Conservation (phyloP, 2,329 filamentous ascomycete genomes). For the Waltergamsia citrina region DNA sequence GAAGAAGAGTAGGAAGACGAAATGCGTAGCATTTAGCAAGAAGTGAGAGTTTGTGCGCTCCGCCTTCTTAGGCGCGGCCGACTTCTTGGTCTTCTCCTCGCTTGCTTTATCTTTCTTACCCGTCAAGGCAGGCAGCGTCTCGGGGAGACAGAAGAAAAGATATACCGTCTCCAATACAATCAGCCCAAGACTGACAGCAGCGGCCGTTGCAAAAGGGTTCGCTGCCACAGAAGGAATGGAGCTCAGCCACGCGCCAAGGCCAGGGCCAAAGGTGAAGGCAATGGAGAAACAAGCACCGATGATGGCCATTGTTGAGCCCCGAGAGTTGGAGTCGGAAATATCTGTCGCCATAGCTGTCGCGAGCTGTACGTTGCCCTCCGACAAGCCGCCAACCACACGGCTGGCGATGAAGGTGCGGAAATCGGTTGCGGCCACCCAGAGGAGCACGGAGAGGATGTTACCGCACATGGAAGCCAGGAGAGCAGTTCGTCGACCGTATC, state of each 20-base stretch:
- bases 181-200: conserved; percentile 74
- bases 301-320: conserved; percentile 89
- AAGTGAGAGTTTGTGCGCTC: conserved; percentile 72
- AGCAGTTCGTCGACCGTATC: conserved; percentile 76
- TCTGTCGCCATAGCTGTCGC: conserved; percentile 95
- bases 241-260: conserved; percentile 78
- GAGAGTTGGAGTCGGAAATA: conserved; percentile 75
- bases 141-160: conserved; percentile 74
- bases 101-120: conserved; percentile 11
- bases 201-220: conserved; percentile 91
- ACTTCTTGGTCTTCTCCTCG: conserved; percentile 11
- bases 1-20: conserved; percentile 91
- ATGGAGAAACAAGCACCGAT: conserved; percentile 96
- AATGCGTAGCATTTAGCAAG: conserved; percentile 76
- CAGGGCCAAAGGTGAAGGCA: conserved; percentile 93
- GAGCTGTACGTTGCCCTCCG: conserved; percentile 93
- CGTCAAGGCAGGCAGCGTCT: conserved; percentile 63
- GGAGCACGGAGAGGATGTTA: conserved; percentile 84
- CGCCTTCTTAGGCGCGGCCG: conserved; percentile 13
- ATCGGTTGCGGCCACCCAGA: conserved; percentile 90
- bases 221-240: conserved; percentile 67
- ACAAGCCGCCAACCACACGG: conserved; percentile 82
- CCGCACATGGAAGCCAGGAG: conserved; percentile 86
- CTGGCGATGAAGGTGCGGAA: conserved; percentile 96
- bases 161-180: conserved; percentile 85